Conservation (phyloP, 345 rosid genomes). For the Eutrema heterophyllum region DNA sequence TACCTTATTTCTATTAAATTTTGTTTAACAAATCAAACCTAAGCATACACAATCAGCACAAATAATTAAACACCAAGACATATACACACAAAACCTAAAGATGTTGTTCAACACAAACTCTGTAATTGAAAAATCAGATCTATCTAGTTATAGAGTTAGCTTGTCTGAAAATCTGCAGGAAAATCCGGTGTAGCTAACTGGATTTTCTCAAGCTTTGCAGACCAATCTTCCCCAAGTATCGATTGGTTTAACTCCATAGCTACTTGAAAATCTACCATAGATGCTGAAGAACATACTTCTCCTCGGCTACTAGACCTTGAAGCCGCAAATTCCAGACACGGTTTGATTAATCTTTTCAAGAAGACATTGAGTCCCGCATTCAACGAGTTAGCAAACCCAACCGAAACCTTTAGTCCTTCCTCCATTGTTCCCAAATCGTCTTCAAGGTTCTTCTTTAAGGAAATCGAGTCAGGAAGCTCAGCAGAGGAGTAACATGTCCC, state of each 20-base stretch:
- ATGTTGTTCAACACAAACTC: constrained; percentile 6
- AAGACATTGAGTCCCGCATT: constrained; percentile 53
- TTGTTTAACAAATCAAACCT: neutral
- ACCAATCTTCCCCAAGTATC: constrained; percentile 57
- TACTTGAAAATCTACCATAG: constrained; percentile 52
- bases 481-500: constrained; percentile 41
- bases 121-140: constrained; percentile 14
- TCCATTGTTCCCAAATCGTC: constrained; percentile 35
- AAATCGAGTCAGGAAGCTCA: constrained; percentile 56
- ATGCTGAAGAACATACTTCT: constrained; percentile 15
- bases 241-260: constrained; percentile 54
- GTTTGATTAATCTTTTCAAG: constrained; percentile 62
- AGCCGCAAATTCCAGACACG: constrained; percentile 52
- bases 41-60: neutral
- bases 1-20: neutral
- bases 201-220: constrained; percentile 49
- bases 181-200: constrained; percentile 33
- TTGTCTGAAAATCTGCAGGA: constrained; percentile 8
- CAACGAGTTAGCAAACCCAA: constrained; percentile 47
- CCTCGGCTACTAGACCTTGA: constrained; percentile 32
- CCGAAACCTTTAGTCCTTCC: constrained; percentile 51
- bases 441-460: constrained; percentile 51
- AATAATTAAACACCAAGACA: neutral
- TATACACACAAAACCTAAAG: constrained; percentile 11
- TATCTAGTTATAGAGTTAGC: constrained; percentile 18